These are phyloP conservation scores for Colletotrichum lentis DNA, from an alignment of 2,329 filamentous ascomycete species.

Conservation along the genomic window DNA sequence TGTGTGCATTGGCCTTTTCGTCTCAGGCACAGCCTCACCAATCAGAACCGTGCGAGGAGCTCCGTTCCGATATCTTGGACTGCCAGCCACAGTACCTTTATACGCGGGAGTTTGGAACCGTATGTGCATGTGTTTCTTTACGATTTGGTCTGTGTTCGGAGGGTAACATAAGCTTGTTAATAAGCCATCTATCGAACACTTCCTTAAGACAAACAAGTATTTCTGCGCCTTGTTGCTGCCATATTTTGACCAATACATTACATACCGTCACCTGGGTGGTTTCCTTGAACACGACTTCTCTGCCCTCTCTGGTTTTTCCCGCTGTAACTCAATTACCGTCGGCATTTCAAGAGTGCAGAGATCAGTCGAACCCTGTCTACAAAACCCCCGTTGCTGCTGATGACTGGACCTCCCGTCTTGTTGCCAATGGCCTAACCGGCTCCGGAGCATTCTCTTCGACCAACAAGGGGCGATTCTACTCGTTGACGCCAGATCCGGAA, in stretches of 20 bases:
- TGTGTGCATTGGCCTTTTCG: background rate
- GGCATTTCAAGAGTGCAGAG: conserved; percentile 43
- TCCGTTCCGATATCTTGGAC: background rate
- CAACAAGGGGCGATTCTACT: conserved; percentile 55
- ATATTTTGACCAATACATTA: background rate
- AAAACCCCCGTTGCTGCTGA: conserved; percentile 49
- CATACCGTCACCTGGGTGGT: background rate
- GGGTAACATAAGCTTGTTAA: background rate
- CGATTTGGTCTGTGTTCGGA: no score
- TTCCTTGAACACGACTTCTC: background rate
- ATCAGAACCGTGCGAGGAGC: background rate
- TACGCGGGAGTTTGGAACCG: background rate
- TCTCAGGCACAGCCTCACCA: background rate
- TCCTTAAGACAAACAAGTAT: background rate
- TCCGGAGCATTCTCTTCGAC: conserved; percentile 58
- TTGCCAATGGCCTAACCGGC: conserved; percentile 50
- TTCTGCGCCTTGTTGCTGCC: background rate
- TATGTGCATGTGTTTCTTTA: background rate
- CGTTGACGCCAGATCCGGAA: conserved; percentile 53
- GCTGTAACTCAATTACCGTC: background rate
- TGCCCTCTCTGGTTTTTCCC: background rate
- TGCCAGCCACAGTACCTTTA: background rate
- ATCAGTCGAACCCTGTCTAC: conserved; percentile 47
- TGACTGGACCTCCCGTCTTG: conserved; percentile 55
- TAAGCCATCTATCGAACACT: background rate